Conservation (phyloP, 228 moss, liverwort and hornwort genomes). For the Sphagnum magellanicum region DNA sequence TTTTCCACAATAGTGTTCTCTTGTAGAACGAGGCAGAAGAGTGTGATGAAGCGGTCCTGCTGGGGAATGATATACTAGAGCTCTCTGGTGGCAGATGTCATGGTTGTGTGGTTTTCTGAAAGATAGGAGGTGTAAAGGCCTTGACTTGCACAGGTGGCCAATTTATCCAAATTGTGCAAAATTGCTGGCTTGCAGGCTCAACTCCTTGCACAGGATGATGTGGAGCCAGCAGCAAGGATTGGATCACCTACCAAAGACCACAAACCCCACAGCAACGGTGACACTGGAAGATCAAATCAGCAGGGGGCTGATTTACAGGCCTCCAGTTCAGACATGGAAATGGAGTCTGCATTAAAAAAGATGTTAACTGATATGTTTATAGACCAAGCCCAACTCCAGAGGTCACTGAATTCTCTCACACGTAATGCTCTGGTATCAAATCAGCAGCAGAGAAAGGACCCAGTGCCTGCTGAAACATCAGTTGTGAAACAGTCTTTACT, state of each 20-base stretch:
- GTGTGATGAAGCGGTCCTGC: too few species aligned
- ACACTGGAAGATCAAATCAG: conserved; percentile 34
- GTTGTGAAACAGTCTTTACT: conserved; percentile 6
- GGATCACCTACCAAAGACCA: conserved; percentile 21
- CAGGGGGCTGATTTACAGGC: conserved; percentile 15
- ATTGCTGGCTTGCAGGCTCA: conserved; percentile 51
- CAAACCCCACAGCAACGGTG: conserved; percentile 32
- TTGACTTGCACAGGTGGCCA: too few species aligned
- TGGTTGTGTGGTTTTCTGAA: neutral
- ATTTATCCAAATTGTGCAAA: neutral
- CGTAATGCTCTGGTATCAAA: conserved; percentile 25
- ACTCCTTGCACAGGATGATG: conserved; percentile 66
- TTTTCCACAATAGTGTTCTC: too few species aligned
- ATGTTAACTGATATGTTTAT: conserved; percentile 77
- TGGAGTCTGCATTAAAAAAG: conserved; percentile 49
- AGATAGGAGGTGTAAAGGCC: neutral
- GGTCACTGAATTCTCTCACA: conserved; percentile 58
- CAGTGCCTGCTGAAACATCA: conserved; percentile 1
- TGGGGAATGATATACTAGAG: neutral
- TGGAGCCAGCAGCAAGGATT: conserved; percentile 31
- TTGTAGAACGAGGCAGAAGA: too few species aligned
- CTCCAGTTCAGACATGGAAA: conserved; percentile 22
- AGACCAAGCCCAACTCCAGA: conserved; percentile 82
- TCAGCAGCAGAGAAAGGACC: conserved; percentile 8
- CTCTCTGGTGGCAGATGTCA: neutral